Percentiles rank a stretch among this genome's conserved stretches.
These are phyloP conservation scores for Lasiodiplodia sp. DNA, from an alignment of 2,329 filamentous ascomycete genomes.

Conservation along the genomic window DNA sequence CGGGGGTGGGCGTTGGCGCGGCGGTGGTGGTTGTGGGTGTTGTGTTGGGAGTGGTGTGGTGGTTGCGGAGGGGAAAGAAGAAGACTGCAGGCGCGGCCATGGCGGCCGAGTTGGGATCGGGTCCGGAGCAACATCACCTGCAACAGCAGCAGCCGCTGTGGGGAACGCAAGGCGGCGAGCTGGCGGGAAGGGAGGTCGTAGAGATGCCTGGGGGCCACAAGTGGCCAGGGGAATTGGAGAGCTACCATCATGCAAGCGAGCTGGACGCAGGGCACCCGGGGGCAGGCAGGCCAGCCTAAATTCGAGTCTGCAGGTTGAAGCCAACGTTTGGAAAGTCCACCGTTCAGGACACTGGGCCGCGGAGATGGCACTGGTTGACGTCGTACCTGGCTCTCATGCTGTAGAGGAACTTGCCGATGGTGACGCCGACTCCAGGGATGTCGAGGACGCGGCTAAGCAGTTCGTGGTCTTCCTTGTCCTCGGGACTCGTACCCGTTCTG, in stretches of 20 bases:
- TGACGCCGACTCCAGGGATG: neutral
- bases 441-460: neutral
- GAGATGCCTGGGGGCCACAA: neutral
- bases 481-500: neutral
- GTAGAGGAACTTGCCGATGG: slow-evolving; percentile 1
- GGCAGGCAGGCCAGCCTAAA: neutral
- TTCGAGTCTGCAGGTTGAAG: neutral
- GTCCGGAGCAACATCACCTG: neutral
- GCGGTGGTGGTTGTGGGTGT: neutral
- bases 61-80: neutral
- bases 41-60: neutral
- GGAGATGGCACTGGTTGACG: neutral
- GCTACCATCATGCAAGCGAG: neutral
- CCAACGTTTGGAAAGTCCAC: neutral
- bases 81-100: neutral
- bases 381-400: slow-evolving; percentile 3
- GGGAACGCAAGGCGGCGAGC: neutral
- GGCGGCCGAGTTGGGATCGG: neutral
- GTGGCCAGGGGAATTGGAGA: neutral
- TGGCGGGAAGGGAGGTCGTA: neutral
- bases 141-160: neutral
- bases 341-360: neutral
- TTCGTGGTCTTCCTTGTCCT: neutral
- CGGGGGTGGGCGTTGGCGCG: neutral
- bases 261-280: neutral